Percentiles rank a stretch among this genome's conserved stretches.
These are phyloP conservation scores for Saccharomyces eubayanus DNA, from an alignment of 805 yeast genomes.

Conservation along the genomic window DNA sequence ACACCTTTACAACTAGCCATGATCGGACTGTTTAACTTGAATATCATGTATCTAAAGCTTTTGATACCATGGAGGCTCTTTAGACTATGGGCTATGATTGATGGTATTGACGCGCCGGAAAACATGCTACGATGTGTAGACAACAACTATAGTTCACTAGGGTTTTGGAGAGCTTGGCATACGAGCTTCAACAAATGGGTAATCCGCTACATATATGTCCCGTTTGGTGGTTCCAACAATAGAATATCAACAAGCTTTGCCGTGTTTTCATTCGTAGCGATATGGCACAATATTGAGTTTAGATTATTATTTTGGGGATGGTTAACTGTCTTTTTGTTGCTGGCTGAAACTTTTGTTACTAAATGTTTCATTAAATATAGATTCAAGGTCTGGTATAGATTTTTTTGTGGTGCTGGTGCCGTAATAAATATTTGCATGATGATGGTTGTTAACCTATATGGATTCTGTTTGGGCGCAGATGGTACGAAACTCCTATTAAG, in stretches of 20 bases:
- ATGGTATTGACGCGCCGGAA: slow-evolving; percentile 90
- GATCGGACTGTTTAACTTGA: slow-evolving; percentile 83
- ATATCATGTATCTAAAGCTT: slow-evolving; percentile 82
- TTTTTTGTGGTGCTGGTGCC: slow-evolving; percentile 75
- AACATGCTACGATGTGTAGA: slow-evolving; percentile 93
- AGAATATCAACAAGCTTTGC: slow-evolving; percentile 66
- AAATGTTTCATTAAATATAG: slow-evolving; percentile 32
- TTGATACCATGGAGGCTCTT: slow-evolving; percentile 91
- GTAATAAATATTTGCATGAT: slow-evolving; percentile 87
- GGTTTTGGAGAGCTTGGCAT: slow-evolving; percentile 98
- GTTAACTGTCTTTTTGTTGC: slow-evolving; percentile 71
- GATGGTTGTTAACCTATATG: slow-evolving; percentile 93
- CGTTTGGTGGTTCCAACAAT: slow-evolving; percentile 70
- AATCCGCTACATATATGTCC: slow-evolving; percentile 74
- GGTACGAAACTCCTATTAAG: slow-evolving; percentile 58
- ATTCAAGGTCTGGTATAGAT: slow-evolving; percentile 58
- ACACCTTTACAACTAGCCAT: slow-evolving; percentile 85
- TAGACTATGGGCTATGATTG: slow-evolving; percentile 79
- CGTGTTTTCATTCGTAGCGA: slow-evolving; percentile 86
- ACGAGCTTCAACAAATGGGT: slow-evolving; percentile 84
- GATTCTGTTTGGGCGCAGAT: slow-evolving; percentile 83
- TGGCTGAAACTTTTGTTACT: slow-evolving; percentile 72
- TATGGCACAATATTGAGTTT: slow-evolving; percentile 93
- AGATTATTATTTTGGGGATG: slow-evolving; percentile 87
- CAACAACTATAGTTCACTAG: slow-evolving; percentile 79